Conservation (phyloP, 1,284 basidiomycete species). For the Mycosarcoma maydis region DNA sequence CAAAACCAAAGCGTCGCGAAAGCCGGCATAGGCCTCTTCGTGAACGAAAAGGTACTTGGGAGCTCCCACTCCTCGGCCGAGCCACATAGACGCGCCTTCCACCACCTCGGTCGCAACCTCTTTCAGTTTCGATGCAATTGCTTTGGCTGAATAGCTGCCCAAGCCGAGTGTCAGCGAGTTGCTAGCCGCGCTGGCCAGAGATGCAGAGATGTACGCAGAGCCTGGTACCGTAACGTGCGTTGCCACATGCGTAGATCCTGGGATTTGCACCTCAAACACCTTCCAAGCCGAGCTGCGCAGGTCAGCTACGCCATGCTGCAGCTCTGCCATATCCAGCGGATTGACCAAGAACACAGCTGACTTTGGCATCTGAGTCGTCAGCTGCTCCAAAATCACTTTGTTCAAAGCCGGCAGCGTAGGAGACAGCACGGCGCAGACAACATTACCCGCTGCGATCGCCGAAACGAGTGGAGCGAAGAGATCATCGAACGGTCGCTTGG, state of each 20-base stretch:
- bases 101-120: constrained; percentile 9
- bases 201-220: constrained; percentile 10
- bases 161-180: not conserved
- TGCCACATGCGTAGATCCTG: constrained; percentile 10
- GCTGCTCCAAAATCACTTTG: constrained; percentile 9
- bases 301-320: not conserved
- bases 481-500: constrained; percentile 16
- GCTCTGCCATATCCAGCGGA: not conserved
- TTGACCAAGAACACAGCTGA: constrained; percentile 10
- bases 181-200: not conserved
- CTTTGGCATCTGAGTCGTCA: constrained; percentile 7
- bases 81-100: not conserved
- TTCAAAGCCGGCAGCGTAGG: constrained; percentile 8
- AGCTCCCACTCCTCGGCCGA: constrained; percentile 14
- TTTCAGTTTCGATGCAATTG: constrained; percentile 1
- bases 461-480: constrained; percentile 15
- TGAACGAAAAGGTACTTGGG: constrained; percentile 22
- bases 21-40: constrained; percentile 4
- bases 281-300: not conserved
- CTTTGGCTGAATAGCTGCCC: not conserved
- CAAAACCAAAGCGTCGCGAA: constrained; percentile 11
- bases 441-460: constrained; percentile 11
- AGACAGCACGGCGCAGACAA: constrained; percentile 14
- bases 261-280: constrained; percentile 4
- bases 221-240: constrained; percentile 3